These are phyloP conservation scores for Tremellales sp. DNA, from an alignment of 1,284 basidiomycete species.

Conservation along the genomic window DNA sequence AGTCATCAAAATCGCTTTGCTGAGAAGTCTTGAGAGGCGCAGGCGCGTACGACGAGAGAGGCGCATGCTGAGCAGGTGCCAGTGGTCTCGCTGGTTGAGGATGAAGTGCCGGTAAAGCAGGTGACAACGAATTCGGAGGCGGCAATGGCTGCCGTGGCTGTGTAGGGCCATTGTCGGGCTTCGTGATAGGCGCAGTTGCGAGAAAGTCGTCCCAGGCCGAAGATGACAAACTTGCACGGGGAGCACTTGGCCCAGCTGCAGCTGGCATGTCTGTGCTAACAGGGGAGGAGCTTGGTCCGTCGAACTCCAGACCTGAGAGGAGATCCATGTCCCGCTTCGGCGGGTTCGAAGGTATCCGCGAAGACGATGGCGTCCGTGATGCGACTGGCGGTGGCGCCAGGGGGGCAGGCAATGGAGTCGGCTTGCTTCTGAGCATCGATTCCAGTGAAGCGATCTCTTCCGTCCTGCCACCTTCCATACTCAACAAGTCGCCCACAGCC, in stretches of 20 bases:
- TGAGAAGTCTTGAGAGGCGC: neutral
- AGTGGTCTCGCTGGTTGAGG: neutral
- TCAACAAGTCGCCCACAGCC: conserved; percentile 39
- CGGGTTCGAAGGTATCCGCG: too few relatives aligned
- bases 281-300: conserved; percentile 3
- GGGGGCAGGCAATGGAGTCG: conserved; percentile 27
- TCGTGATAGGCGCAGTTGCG: neutral
- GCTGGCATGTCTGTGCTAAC: conserved; percentile 1
- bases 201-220: conserved; percentile 30
- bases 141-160: neutral
- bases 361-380: too few relatives aligned
- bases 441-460: conserved; percentile 31
- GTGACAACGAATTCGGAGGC: conserved; percentile 2
- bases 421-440: conserved; percentile 24
- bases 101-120: conserved; percentile 1
- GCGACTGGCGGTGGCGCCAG: conserved; percentile 27
- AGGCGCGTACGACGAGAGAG: conserved; percentile 1
- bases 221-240: neutral
- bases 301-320: conserved; percentile 35
- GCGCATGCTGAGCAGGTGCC: neutral
- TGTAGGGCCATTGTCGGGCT: neutral
- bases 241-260: neutral
- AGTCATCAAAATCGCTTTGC: conserved; percentile 8
- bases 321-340: conserved; percentile 42
- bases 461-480: conserved; percentile 21